A percentile compares a stretch with the other conserved stretches of the same genome.
These are phyloP conservation scores for Trichoderma erinaceum DNA, from an alignment of 495 filamentous ascomycete genomes.

Conservation along the genomic window DNA sequence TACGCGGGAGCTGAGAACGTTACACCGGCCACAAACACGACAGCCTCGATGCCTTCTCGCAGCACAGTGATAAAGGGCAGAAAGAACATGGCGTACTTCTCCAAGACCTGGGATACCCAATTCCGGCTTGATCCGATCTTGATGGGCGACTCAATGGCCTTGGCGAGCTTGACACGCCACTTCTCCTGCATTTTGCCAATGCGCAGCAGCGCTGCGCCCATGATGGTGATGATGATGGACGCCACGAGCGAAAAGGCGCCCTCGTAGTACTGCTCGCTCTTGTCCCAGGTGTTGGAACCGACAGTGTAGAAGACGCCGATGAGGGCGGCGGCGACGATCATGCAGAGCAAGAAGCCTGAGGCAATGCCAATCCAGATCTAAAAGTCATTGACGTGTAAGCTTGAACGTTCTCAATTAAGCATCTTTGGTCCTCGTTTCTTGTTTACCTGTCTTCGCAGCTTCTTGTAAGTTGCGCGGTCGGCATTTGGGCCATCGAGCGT, in stretches of 20 bases:
- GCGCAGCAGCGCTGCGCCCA: conserved; percentile 73
- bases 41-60: conserved; percentile 73
- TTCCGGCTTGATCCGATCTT: conserved; percentile 26
- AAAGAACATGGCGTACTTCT: conserved; percentile 78
- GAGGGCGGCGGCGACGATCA: conserved; percentile 62
- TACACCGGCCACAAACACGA: conserved; percentile 78
- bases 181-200: conserved; percentile 80
- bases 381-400: background rate
- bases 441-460: conserved; percentile 62
- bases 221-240: conserved; percentile 67
- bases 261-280: conserved; percentile 70
- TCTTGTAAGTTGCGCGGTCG: conserved; percentile 55
- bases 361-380: conserved; percentile 67
- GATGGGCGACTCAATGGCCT: conserved; percentile 52
- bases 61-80: conserved; percentile 80
- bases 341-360: conserved; percentile 58
- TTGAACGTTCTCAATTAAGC: background rate
- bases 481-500: conserved; percentile 55
- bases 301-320: conserved; percentile 76
- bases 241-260: conserved; percentile 67
- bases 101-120: conserved; percentile 55
- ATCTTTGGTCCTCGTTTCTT: background rate
- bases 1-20: conserved; percentile 65
- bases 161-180: conserved; percentile 73
- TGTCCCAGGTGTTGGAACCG: conserved; percentile 57